Percentiles rank a stretch among this genome's conserved stretches.
Evolutionary conservation across 371 early-diverging fungal genomes (phyloP).

Genomic region (Rhizopus arrhizus): DNA sequence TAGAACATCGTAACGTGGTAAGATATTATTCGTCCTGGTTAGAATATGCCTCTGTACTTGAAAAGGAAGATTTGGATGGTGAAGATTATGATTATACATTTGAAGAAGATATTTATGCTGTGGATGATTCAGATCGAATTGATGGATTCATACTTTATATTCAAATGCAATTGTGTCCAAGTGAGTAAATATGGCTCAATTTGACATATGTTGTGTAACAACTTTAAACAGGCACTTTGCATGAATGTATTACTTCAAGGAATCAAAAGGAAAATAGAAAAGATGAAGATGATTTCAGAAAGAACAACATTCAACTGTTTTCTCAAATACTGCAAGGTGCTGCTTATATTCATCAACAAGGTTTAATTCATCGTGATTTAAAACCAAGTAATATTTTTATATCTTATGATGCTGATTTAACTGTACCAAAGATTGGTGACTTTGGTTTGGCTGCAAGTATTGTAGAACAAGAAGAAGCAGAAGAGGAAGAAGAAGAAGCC

Average conservation of each 20-base stretch:
- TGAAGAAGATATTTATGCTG: neutral
- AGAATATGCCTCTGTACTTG: slow-evolving; percentile 56
- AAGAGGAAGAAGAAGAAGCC: neutral
- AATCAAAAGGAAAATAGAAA: slow-evolving; percentile 25
- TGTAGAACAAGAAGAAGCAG: slow-evolving; percentile 4
- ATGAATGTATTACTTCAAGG: slow-evolving; percentile 46
- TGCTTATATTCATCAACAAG: slow-evolving; percentile 72
- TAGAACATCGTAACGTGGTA: slow-evolving; percentile 90
- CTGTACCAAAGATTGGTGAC: slow-evolving; percentile 82
- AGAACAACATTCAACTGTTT: slow-evolving; percentile 46
- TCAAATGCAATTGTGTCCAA: slow-evolving; percentile 87
- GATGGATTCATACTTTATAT: slow-evolving; percentile 71
- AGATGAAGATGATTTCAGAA: neutral
- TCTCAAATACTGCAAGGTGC: slow-evolving; percentile 66
- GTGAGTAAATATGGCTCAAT: slow-evolving; percentile 28
- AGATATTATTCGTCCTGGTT: slow-evolving; percentile 95
- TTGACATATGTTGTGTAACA: neutral
- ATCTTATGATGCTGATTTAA: slow-evolving; percentile 40
- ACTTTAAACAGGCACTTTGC: slow-evolving; percentile 39
- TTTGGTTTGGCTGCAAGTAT: slow-evolving; percentile 81
- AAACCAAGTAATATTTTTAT: slow-evolving; percentile 84
- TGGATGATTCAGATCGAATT: neutral
- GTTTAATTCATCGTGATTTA: slow-evolving; percentile 78
- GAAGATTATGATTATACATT: slow-evolving; percentile 5
- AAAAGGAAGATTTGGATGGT: slow-evolving; percentile 17